A percentile compares a stretch with the other conserved stretches of the same genome.
phyloP scores from a whole-genome alignment of 768 basidiomycete species.

The Clathrus columnatus region DNA sequence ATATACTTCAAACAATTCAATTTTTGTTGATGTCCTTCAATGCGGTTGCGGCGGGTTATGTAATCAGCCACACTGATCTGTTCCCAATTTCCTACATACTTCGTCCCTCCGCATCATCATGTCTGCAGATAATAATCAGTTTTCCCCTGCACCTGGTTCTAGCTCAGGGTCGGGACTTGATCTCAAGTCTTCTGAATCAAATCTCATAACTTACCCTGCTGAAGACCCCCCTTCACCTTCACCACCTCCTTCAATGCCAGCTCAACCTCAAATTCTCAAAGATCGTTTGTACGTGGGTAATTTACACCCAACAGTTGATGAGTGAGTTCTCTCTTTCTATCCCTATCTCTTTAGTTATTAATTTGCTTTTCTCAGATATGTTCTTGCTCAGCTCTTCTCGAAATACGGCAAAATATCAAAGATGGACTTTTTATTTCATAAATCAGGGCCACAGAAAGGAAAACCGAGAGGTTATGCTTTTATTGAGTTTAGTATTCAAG shows the following conservation, averaged over 20 bases:
- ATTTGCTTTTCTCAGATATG: conserved; percentile 46
- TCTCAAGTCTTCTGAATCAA: not conserved
- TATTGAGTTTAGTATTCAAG: conserved; percentile 69
- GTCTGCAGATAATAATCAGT: not conserved
- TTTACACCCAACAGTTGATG: conserved; percentile 76
- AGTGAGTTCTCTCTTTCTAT: conserved; percentile 43
- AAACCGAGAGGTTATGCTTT: conserved; percentile 96
- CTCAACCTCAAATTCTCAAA: conserved; percentile 22
- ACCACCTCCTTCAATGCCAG: not conserved
- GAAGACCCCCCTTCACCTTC: not conserved
- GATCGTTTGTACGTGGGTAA: conserved; percentile 90
- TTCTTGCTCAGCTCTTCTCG: conserved; percentile 81
- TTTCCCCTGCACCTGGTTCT: no score
- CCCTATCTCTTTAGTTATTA: conserved; percentile 2
- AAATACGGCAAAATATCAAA: conserved; percentile 90
- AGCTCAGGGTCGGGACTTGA: not conserved
- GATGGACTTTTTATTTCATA: conserved; percentile 94
- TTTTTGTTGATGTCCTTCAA: not conserved
- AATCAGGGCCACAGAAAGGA: conserved; percentile 77
- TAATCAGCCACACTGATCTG: not conserved
- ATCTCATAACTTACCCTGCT: conserved; percentile 8
- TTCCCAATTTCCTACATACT: not conserved
- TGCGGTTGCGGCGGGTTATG: not conserved
- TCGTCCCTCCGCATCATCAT: not conserved
- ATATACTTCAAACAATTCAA: not conserved